Percentiles rank a stretch among this genome's conserved stretches.
Conservation (phyloP, 163 green algal genomes). For the Scenedesmus sp. region DNA sequence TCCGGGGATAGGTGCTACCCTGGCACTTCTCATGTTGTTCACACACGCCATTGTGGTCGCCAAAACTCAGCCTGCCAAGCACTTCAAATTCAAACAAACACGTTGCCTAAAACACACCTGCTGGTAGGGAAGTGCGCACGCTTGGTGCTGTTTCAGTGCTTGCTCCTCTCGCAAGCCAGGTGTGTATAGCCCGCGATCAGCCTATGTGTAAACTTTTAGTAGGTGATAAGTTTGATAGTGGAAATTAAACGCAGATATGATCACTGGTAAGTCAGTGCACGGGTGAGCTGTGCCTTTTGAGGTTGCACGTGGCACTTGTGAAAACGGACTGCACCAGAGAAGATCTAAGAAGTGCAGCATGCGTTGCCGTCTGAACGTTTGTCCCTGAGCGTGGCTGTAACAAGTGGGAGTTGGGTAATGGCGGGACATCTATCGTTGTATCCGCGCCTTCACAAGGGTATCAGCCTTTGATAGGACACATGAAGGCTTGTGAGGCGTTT, state of each 20-base stretch:
- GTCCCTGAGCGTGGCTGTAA: neutral
- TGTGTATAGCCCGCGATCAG: neutral
- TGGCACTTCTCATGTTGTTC: neutral
- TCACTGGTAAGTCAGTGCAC: neutral
- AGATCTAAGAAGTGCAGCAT: neutral
- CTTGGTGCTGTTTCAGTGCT: neutral
- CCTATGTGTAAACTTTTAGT: neutral
- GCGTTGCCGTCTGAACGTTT: neutral
- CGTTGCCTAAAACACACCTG: neutral
- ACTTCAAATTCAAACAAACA: neutral
- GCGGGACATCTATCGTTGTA: neutral
- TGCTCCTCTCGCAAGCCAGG: neutral
- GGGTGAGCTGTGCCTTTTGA: neutral
- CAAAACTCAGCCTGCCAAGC: neutral
- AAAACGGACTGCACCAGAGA: neutral
- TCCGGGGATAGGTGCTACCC: neutral
- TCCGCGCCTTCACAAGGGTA: neutral
- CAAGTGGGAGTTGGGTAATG: neutral
- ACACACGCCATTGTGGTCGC: neutral
- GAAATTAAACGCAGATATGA: neutral
- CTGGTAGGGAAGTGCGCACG: neutral
- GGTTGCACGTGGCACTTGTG: neutral
- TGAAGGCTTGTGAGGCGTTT: no score
- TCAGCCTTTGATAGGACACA: neutral
- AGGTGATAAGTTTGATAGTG: neutral